Evolutionary conservation across 73 alveolate genomes (phyloP), one percentile per base, ranked within the genome.

Genomic region (Uronychia setigera): DNA sequence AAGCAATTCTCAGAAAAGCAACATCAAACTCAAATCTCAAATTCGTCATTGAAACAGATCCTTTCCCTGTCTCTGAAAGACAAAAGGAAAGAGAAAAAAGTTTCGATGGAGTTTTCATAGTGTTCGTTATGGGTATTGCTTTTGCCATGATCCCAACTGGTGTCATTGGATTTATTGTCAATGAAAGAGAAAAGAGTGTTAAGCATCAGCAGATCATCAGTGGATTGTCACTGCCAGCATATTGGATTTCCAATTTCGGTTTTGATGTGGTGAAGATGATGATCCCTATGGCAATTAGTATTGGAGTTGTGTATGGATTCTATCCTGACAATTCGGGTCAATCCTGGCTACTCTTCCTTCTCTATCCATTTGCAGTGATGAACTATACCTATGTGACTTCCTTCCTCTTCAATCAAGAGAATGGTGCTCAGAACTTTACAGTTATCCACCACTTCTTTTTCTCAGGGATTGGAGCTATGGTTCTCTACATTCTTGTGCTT

Each of bases 111-210:
- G 33, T 90, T 14, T 59, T 79, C 30, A 89, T 92, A 0, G 91
- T 90, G 59, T 89, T 97, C 82, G 94, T 92, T 58, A 79, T 97
- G 30, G 92, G 98, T 0, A 91, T 97, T 27, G 99, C 98, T 19
- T 94, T 97, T 80, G 92, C 99, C 27, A 87, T 97, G 35, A 94
- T 97, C 34, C 99, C 99, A 0, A 92, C 99, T 27, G 91, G 94
- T 88, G 88, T 97, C 29, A 87, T 97, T 28, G 90, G 96, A 29
- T 89, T 93, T 76, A 87, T 95, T 58, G 87, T 97, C 30, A 91
- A 90, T 32, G 99, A 98, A 90, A 92, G 96, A 89, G 97, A 91
- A 82, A 89, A 92, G 59, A 90, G 74, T 28, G 29, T 92, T 9
- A 96, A 97, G 78, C 99, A 98, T 89, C 88, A 94, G 90, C 95